A percentile compares a stretch with the other conserved stretches of the same genome.
phyloP scores from a whole-genome alignment of 2,329 filamentous ascomycete species.

The Penicillium crustosum region DNA sequence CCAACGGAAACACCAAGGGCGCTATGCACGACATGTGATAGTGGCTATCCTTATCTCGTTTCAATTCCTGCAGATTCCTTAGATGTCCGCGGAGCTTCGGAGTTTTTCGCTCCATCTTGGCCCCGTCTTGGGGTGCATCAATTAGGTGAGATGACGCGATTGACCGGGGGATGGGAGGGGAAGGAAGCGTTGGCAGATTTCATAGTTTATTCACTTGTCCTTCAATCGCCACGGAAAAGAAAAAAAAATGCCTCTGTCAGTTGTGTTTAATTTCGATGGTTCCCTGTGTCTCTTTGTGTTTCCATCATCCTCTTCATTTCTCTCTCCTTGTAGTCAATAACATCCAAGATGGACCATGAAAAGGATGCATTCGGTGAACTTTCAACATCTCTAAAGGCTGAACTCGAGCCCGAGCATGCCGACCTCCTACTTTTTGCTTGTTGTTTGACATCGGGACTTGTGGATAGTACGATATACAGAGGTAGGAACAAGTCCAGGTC shows the following conservation, averaged over 20 bases:
- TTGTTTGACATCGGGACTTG: conserved; percentile 30
- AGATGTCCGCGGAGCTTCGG: neutral
- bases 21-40: conserved; percentile 3
- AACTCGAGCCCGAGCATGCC: conserved; percentile 26
- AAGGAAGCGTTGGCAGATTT: neutral
- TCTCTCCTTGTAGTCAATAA: neutral
- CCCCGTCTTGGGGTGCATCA: conserved; percentile 9
- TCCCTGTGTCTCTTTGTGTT: neutral
- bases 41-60: neutral
- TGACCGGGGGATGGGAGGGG: neutral
- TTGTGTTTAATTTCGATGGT: neutral
- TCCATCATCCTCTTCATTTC: neutral
- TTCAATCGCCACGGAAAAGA: neutral
- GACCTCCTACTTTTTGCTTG: conserved; percentile 29
- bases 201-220: neutral
- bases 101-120: neutral
- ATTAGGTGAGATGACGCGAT: neutral
- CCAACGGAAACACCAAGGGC: neutral
- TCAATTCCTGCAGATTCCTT: neutral
- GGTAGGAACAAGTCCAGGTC: conserved; percentile 13
- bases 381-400: conserved; percentile 17
- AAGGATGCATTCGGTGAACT: conserved; percentile 9
- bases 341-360: conserved; percentile 3
- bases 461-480: conserved; percentile 35
- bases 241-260: neutral